Evolutionary conservation across 2,329 filamentous ascomycete species (phyloP).

Genomic region (Periconia macrospinosa): DNA sequence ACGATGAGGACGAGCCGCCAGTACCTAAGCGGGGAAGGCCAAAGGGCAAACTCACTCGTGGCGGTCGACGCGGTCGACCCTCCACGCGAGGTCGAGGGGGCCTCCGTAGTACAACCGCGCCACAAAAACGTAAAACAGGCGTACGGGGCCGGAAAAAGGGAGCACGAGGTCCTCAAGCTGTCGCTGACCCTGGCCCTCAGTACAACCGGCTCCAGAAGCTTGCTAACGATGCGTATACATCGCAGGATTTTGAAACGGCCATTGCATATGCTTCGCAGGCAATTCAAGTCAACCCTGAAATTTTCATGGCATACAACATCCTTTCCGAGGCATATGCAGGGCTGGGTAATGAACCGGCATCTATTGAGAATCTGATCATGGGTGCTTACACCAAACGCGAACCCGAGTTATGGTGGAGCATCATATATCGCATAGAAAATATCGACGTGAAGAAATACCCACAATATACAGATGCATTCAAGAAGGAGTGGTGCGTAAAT

Average conservation of each 20-base stretch:
- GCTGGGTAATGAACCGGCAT: constrained; percentile 59
- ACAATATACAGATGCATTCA: constrained; percentile 27
- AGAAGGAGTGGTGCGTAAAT: constrained; percentile 30
- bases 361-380: constrained; percentile 58
- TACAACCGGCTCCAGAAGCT: constrained; percentile 69
- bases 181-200: constrained; percentile 69
- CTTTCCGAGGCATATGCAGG: constrained; percentile 61
- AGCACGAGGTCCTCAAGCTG: constrained; percentile 53
- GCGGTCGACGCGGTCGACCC: constrained; percentile 28
- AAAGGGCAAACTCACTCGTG: constrained; percentile 18
- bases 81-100: constrained; percentile 28
- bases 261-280: constrained; percentile 36
- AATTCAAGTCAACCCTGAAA: constrained; percentile 58
- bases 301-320: constrained; percentile 63
- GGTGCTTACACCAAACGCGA: constrained; percentile 62
- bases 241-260: constrained; percentile 59
- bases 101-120: constrained; percentile 15
- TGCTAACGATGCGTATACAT: constrained; percentile 69
- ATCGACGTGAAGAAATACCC: constrained; percentile 43
- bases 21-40: constrained; percentile 19
- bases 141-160: constrained; percentile 32
- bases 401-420: constrained; percentile 58
- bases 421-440: constrained; percentile 57
- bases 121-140: constrained; percentile 24
- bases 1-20: constrained; percentile 26